Evolutionary conservation across 2,329 filamentous ascomycete genomes (phyloP).

Genomic region (Dactylonectria estremocensis): DNA sequence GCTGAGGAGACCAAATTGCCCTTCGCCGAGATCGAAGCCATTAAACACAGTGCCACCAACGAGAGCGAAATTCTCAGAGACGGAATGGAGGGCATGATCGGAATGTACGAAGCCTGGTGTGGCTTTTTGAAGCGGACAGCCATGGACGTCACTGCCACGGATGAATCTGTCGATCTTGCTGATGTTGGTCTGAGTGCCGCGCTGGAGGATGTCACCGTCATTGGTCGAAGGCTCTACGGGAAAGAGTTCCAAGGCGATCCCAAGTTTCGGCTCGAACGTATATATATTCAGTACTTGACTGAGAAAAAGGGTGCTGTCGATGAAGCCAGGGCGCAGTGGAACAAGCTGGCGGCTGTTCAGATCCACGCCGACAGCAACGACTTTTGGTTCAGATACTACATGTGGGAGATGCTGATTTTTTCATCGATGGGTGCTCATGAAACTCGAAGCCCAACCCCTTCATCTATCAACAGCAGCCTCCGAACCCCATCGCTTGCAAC

Average conservation of each 20-base stretch:
- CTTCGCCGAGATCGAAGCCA: slow-evolving; percentile 86
- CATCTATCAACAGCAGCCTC: slow-evolving; percentile 61
- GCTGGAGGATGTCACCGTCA: slow-evolving; percentile 87
- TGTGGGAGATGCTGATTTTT: slow-evolving; percentile 86
- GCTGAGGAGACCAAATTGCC: slow-evolving; percentile 84
- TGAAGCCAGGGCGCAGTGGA: slow-evolving; percentile 84
- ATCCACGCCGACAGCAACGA: slow-evolving; percentile 85
- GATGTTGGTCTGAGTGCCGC: slow-evolving; percentile 91
- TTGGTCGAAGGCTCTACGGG: slow-evolving; percentile 82
- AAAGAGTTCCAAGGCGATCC: slow-evolving; percentile 87
- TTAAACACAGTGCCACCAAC: slow-evolving; percentile 93
- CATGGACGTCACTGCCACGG: slow-evolving; percentile 79
- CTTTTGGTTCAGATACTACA: slow-evolving; percentile 94
- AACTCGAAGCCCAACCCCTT: slow-evolving; percentile 68
- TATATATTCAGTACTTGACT: slow-evolving; percentile 91
- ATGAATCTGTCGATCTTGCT: slow-evolving; percentile 90
- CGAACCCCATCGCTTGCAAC: slow-evolving; percentile 83
- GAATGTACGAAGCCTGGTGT: slow-evolving; percentile 95
- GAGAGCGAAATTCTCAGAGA: slow-evolving; percentile 87
- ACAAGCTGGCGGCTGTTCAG: slow-evolving; percentile 74
- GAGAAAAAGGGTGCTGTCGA: slow-evolving; percentile 85
- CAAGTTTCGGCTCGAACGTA: slow-evolving; percentile 88
- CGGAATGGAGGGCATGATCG: slow-evolving; percentile 89
- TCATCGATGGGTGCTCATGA: slow-evolving; percentile 58
- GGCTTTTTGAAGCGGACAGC: slow-evolving; percentile 91